Conservation (phyloP, 2,329 filamentous ascomycete genomes). For the Paradendryphiella salina region DNA sequence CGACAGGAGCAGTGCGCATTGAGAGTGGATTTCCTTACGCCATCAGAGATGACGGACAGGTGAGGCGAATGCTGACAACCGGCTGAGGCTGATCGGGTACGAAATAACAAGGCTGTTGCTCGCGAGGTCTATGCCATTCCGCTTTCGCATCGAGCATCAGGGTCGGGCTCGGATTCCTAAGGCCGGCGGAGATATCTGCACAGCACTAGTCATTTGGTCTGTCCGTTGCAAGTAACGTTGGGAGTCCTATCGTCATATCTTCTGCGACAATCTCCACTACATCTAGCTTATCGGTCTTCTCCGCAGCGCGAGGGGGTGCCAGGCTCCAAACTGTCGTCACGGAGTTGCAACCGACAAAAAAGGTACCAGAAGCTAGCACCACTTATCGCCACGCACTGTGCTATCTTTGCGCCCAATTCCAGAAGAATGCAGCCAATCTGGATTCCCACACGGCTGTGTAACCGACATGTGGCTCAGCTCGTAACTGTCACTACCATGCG, state of each 20-base stretch:
- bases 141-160: background rate
- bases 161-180: constrained; percentile 1
- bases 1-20: constrained; percentile 9
- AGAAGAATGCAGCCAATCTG: background rate
- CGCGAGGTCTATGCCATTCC: background rate
- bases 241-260: background rate
- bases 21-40: background rate
- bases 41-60: background rate
- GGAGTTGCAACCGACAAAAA: background rate
- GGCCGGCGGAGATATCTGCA: background rate
- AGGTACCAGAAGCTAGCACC: background rate
- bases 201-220: constrained; percentile 1
- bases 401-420: background rate
- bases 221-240: background rate
- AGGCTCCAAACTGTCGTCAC: background rate
- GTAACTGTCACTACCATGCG: background rate
- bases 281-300: background rate
- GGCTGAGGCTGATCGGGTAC: background rate
- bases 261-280: background rate
- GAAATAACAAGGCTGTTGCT: background rate
- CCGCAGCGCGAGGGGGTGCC: constrained; percentile 1
- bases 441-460: background rate
- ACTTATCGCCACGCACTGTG: background rate
- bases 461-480: background rate
- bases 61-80: background rate